Conservation (phyloP, 495 filamentous ascomycete species). For the Hypoxylon cercidicola region DNA sequence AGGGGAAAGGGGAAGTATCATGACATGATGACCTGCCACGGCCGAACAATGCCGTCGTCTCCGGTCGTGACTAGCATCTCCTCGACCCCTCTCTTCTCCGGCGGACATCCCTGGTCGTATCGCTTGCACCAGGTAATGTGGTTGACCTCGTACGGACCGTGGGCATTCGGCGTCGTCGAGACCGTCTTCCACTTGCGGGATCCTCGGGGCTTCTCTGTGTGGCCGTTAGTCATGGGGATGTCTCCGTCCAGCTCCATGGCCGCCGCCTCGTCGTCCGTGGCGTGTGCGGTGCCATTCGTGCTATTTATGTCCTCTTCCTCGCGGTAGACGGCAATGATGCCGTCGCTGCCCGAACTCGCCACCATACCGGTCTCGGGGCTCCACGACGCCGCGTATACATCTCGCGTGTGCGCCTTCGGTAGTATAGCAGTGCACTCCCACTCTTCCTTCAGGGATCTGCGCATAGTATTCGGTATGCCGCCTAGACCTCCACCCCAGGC, state of each 20-base stretch:
- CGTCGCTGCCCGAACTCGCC: constrained; percentile 87
- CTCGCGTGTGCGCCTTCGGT: constrained; percentile 77
- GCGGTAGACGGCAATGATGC: constrained; percentile 82
- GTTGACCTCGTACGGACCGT: constrained; percentile 94
- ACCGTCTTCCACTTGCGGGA: constrained; percentile 74
- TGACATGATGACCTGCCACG: constrained; percentile 65
- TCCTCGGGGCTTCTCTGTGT: constrained; percentile 29
- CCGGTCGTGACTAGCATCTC: constrained; percentile 83
- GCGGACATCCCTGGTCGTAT: constrained; percentile 59
- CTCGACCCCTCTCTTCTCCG: constrained; percentile 62
- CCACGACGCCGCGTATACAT: constrained; percentile 86
- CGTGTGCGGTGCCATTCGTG: constrained; percentile 29
- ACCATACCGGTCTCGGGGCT: constrained; percentile 77
- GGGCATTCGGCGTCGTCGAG: constrained; percentile 72
- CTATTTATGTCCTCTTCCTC: constrained; percentile 57
- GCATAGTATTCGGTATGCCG: constrained; percentile 82
- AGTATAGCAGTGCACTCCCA: constrained; percentile 80
- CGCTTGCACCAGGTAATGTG: constrained; percentile 82
- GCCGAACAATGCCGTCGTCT: constrained; percentile 80
- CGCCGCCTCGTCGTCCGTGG: constrained; percentile 42
- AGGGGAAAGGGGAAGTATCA: background rate
- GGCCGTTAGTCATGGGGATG: constrained; percentile 54
- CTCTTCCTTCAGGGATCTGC: constrained; percentile 76
- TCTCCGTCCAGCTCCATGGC: constrained; percentile 49
- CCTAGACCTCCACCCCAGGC: constrained; percentile 47